Base-by-base conservation (phyloP, 345 rosid genomes). In the Pseudoturritis turrita region DNA sequence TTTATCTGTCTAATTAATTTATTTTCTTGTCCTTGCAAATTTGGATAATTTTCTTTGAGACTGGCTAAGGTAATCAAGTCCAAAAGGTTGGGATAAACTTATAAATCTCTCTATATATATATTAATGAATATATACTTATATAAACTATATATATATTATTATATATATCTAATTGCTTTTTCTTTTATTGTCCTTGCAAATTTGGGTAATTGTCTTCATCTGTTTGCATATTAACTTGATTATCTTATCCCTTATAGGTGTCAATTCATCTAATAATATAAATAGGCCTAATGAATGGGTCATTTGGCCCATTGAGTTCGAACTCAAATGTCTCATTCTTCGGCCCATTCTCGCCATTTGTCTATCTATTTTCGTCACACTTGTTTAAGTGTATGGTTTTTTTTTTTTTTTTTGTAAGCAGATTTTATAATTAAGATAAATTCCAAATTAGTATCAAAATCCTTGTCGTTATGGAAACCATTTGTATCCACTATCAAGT, bases 1-100 rank as follows among this genome's bases (percentile, higher is more conserved):
- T n/a, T n/a, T n/a, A n/a, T n/a, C n/a, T n/a, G n/a, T n/a, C n/a
- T n/a, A n/a, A n/a, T n/a, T n/a, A n/a, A n/a, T n/a, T n/a, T n/a
- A n/a, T n/a, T n/a, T n/a, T n/a, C n/a, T n/a, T n/a, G n/a, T n/a
- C n/a, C n/a, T n/a, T n/a, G n/a, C n/a, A n/a, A n/a, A n/a, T n/a
- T n/a, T n/a, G n/a, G n/a, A n/a, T n/a, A n/a, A n/a, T n/a, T n/a
- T 68, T 43, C 41, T 66, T 56, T 57, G 45, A 35, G 35, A n/a
- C 39, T 29, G 43, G 54, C 22, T 33, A 35, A 68, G 57, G 78
- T 60, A 59, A 43, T 66, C 44, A 55, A 36, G 35, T 64, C 15
- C 37, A n/a, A 58, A 66, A 39, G 54, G 28, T 39, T 47, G 6
- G 31, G n/a, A n/a, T n/a, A n/a, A n/a, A n/a, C n/a, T n/a, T n/a